Evolutionary conservation across 2,329 filamentous ascomycete genomes (phyloP).

Genomic region (Myriosclerotinia duriaeana): DNA sequence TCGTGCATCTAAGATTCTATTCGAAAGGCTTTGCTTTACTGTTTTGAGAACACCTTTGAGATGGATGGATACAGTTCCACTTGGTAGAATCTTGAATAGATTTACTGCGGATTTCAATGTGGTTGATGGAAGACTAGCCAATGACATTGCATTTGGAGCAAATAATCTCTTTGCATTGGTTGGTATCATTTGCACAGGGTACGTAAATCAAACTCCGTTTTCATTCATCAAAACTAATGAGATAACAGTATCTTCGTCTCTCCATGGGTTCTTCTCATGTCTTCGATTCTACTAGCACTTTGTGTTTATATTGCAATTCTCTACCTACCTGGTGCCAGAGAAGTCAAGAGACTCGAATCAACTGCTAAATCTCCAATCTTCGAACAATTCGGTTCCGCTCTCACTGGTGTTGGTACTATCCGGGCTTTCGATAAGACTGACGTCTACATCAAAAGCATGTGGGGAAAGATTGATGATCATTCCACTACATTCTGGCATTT

Average conservation of each 20-base stretch:
- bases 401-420: slow-evolving; percentile 72
- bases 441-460: slow-evolving; percentile 69
- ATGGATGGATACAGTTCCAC: slow-evolving; percentile 77
- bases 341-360: slow-evolving; percentile 75
- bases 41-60: slow-evolving; percentile 72
- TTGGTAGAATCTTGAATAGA: slow-evolving; percentile 74
- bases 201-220: slow-evolving; percentile 32
- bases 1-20: slow-evolving; percentile 66
- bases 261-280: slow-evolving; percentile 62
- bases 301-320: slow-evolving; percentile 57
- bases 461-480: slow-evolving; percentile 66
- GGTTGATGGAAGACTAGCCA: slow-evolving; percentile 66
- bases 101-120: slow-evolving; percentile 76
- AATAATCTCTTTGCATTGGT: slow-evolving; percentile 61
- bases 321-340: slow-evolving; percentile 70
- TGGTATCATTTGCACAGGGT: slow-evolving; percentile 64
- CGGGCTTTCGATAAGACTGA: slow-evolving; percentile 70
- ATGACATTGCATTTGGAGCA: slow-evolving; percentile 60
- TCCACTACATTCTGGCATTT: slow-evolving; percentile 64
- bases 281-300: slow-evolving; percentile 56
- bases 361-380: slow-evolving; percentile 77
- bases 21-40: slow-evolving; percentile 63
- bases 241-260: slow-evolving; percentile 59
- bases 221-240: slow-evolving; percentile 47
- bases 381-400: slow-evolving; percentile 72